A percentile compares a stretch with the other conserved stretches of the same genome.
phyloP scores from a whole-genome alignment of 164 flowering plant genomes.

The Platanus orientalis region DNA sequence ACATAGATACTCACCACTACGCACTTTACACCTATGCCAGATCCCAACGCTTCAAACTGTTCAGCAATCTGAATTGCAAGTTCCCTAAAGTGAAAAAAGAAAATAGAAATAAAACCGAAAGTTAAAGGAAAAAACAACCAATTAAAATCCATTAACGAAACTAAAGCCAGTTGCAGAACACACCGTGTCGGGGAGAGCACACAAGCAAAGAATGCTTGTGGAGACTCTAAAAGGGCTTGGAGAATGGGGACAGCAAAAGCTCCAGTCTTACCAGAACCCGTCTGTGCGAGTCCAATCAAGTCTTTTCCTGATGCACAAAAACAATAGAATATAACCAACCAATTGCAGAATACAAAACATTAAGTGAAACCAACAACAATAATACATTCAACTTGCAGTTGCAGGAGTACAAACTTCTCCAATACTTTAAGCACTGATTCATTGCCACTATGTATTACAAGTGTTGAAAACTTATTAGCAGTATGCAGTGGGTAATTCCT shows the following conservation, averaged over 20 bases:
- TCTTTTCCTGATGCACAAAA: conserved; percentile 50
- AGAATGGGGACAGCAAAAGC: conserved; percentile 93
- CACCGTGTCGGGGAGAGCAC: conserved; percentile 88
- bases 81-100: conserved; percentile 42
- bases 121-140: background rate
- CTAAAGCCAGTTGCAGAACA: background rate
- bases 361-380: background rate
- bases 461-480: too few relatives aligned
- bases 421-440: too few relatives aligned
- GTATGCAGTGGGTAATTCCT: too few relatives aligned
- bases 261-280: conserved; percentile 97
- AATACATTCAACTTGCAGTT: too few relatives aligned
- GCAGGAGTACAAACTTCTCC: too few relatives aligned
- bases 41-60: conserved; percentile 87
- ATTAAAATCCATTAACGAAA: background rate
- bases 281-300: conserved; percentile 81
- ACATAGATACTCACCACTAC: conserved; percentile 57
- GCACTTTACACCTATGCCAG: conserved; percentile 64
- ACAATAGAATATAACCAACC: background rate
- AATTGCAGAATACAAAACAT: background rate
- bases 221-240: conserved; percentile 52
- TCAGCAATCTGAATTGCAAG: conserved; percentile 94
- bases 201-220: conserved; percentile 69
- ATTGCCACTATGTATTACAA: too few relatives aligned
- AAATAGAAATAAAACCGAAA: background rate